Base-by-base conservation (phyloP, 768 basidiomycete genomes). In the Dacryopinax primogenitus region DNA sequence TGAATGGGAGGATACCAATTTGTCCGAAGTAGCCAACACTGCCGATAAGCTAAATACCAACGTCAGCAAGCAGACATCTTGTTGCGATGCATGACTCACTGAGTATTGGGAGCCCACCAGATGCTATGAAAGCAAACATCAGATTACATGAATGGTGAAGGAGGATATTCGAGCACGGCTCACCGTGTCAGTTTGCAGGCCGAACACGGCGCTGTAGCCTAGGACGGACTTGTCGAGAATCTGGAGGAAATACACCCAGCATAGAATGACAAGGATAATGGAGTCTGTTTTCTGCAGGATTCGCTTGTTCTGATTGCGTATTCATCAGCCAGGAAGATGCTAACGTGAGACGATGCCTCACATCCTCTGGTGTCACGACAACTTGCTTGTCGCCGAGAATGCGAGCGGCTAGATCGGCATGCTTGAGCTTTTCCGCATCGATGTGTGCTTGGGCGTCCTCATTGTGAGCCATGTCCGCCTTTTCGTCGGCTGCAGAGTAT, bases 161-260 rank as follows among this genome's bases (percentile, higher is more conserved):
- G 51, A 28, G 15, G 51, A 32, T 7, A 58, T 2, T 9, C 9
- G 51, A 21, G 32, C 4, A 18, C 12, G 12, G 18, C 51, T 58
- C 32, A 58, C 51, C 7, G 71, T 70, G 34, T 72, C 65, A 7
- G 26, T 41, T 45, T 66, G 62, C 18, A 71, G 41, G 0, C 70
- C 71, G 41, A 70, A 73, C 34, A 72, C 70, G 34, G 73, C 71
- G 16, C 70, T 68, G 41, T 70, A 71, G 61, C 73, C 74, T 21
- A 75, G 37, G n/a, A 69, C 47, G 28, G 36, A 66, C 67, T 74
- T 71, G 68, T 73, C 74, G 62, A 70, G 66, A 62, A 73, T 73
- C 67, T 75, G 74, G 1, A 76, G 66, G 68, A 74, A 73, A 67
- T 75, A 76, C 3, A 74, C 70, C 72, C 72, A 73, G 39, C 67